A percentile compares a stretch with the other conserved stretches of the same genome.
phyloP scores from a whole-genome alignment of 2,329 filamentous ascomycete species.

The Aspergillus glaucus region DNA sequence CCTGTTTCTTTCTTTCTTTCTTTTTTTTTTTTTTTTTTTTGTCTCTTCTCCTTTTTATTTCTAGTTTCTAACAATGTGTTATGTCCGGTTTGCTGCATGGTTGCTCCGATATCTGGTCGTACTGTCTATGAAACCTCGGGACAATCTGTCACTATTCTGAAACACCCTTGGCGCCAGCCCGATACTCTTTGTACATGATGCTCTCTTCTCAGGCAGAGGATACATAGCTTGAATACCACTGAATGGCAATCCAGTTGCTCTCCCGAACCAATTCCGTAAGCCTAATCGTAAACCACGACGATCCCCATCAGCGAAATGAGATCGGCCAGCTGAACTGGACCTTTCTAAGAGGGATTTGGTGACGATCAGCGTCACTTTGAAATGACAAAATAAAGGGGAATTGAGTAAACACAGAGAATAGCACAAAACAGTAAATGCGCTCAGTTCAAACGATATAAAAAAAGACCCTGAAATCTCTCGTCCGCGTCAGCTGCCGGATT shows the following conservation, averaged over 20 bases:
- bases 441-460: neutral
- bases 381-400: no score
- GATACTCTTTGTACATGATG: no score
- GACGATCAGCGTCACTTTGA: neutral
- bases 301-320: neutral
- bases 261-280: neutral
- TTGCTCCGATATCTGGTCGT: neutral
- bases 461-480: slow-evolving; percentile 1
- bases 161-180: no score
- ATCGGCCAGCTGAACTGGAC: neutral
- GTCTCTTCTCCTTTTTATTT: neutral
- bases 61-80: neutral
- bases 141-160: no score
- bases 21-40: neutral
- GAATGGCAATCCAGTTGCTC: neutral
- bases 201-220: no score
- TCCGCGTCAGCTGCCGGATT: neutral
- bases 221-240: no score
- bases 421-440: neutral
- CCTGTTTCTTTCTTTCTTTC: neutral
- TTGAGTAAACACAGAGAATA: neutral
- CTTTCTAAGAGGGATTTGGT: neutral
- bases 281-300: neutral
- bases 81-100: neutral
- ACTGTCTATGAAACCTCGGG: neutral